phyloP scores from a whole-genome alignment of 345 rosid genomes.

The Triadica sebifera region DNA sequence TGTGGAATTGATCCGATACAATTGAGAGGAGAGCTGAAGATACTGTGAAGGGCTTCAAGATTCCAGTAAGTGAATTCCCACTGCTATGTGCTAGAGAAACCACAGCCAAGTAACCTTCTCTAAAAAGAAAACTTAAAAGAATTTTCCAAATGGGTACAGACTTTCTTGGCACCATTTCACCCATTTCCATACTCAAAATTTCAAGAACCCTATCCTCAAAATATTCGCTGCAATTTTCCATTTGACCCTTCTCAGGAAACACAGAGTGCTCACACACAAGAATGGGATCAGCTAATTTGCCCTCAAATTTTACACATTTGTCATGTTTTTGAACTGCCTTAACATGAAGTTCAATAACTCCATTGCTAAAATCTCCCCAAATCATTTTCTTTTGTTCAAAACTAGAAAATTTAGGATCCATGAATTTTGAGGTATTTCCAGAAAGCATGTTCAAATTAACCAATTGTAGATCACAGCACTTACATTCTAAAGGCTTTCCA shows the following conservation, averaged over 20 bases:
- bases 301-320: slow-evolving; percentile 35
- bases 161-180: slow-evolving; percentile 37
- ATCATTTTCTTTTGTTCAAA: slow-evolving; percentile 22
- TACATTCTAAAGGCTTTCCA: slow-evolving; percentile 76
- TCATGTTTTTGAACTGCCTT: slow-evolving; percentile 47
- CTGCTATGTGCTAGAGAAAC: slow-evolving; percentile 51
- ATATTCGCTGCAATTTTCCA: slow-evolving; percentile 40
- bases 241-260: slow-evolving; percentile 28
- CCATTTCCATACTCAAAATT: slow-evolving; percentile 51
- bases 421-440: slow-evolving; percentile 20
- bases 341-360: slow-evolving; percentile 40
- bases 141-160: slow-evolving; percentile 68
- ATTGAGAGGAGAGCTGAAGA: slow-evolving; percentile 59
- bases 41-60: slow-evolving; percentile 74
- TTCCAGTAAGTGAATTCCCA: slow-evolving; percentile 45
- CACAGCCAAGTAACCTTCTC: slow-evolving; percentile 64
- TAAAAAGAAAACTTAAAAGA: slow-evolving; percentile 65
- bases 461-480: slow-evolving; percentile 64
- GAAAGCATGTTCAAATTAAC: slow-evolving; percentile 27
- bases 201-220: slow-evolving; percentile 60
- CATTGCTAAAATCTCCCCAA: slow-evolving; percentile 37
- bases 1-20: slow-evolving; percentile 28
- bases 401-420: slow-evolving; percentile 15
- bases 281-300: slow-evolving; percentile 39
- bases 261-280: slow-evolving; percentile 42